These are phyloP conservation scores for Tuber borchii DNA, from an alignment of 495 filamentous ascomycete genomes.

Conservation along the genomic window DNA sequence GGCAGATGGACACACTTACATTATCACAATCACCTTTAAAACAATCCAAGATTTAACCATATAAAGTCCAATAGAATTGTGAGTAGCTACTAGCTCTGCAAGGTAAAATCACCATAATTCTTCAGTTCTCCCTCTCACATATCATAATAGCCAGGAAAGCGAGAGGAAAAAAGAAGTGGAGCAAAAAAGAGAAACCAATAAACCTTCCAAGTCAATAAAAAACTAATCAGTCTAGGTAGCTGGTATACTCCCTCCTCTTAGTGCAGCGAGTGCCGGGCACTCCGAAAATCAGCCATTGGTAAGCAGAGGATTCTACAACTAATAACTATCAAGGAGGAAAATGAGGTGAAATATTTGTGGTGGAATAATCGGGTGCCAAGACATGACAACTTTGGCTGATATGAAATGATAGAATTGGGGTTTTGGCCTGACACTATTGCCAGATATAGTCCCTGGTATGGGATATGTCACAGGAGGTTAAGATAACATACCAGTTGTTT, in stretches of 20 bases:
- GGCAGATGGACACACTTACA: too few relatives aligned
- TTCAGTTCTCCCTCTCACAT: not conserved
- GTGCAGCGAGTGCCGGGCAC: not conserved
- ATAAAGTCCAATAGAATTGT: too few relatives aligned
- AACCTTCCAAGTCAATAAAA: not conserved
- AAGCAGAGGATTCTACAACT: not conserved
- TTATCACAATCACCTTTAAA: too few relatives aligned
- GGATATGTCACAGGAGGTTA: not conserved
- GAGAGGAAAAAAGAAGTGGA: not conserved
- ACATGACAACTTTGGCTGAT: not conserved
- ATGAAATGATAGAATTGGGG: not conserved
- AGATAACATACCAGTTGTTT: not conserved
- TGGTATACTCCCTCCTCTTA: not conserved
- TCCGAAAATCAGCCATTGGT: not conserved
- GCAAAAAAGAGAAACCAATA: not conserved
- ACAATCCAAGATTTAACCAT: too few relatives aligned
- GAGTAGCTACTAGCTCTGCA: too few relatives aligned
- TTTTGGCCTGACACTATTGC: not conserved
- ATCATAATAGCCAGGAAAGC: not conserved
- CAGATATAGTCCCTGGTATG: not conserved
- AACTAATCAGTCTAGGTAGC: not conserved
- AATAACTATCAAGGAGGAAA: not conserved
- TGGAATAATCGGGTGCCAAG: not conserved
- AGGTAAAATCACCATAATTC: too few relatives aligned
- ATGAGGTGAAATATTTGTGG: not conserved